A percentile compares a stretch with the other conserved stretches of the same genome.
These are phyloP conservation scores for Lichtheimia ornata DNA, from an alignment of 371 early-diverging fungal genomes.

Conservation along the genomic window DNA sequence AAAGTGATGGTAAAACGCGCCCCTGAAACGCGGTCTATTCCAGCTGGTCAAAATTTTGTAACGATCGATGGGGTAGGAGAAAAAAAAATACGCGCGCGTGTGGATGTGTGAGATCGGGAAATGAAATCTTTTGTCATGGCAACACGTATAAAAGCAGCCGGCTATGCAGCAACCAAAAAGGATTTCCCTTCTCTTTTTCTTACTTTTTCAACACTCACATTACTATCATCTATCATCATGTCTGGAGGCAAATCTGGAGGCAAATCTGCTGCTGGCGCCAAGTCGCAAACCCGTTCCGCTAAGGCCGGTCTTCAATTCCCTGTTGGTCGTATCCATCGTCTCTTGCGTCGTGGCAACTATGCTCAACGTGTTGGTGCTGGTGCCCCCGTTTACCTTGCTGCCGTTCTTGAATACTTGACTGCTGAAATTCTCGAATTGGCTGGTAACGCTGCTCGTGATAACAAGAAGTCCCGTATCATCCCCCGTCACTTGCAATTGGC, in stretches of 20 bases:
- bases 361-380: conserved; percentile 93
- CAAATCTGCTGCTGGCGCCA: conserved; percentile 55
- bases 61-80: background rate
- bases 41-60: conserved; percentile 9
- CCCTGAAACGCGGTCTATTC: background rate
- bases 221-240: conserved; percentile 31
- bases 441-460: conserved; percentile 95
- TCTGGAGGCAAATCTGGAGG: conserved; percentile 58
- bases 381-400: conserved; percentile 94
- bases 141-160: conserved; percentile 5
- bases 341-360: conserved; percentile 91
- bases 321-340: conserved; percentile 96
- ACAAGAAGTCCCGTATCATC: conserved; percentile 94
- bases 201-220: background rate
- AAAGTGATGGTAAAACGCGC: background rate
- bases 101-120: background rate
- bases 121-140: conserved; percentile 2
- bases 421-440: conserved; percentile 97
- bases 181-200: conserved; percentile 9
- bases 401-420: conserved; percentile 94
- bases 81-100: background rate
- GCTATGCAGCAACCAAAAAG: background rate
- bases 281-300: conserved; percentile 71
- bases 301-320: conserved; percentile 95
- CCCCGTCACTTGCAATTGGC: conserved; percentile 90